Base-by-base conservation (phyloP, 2,329 filamentous ascomycete species). In the Paramyrothecium roridum region DNA sequence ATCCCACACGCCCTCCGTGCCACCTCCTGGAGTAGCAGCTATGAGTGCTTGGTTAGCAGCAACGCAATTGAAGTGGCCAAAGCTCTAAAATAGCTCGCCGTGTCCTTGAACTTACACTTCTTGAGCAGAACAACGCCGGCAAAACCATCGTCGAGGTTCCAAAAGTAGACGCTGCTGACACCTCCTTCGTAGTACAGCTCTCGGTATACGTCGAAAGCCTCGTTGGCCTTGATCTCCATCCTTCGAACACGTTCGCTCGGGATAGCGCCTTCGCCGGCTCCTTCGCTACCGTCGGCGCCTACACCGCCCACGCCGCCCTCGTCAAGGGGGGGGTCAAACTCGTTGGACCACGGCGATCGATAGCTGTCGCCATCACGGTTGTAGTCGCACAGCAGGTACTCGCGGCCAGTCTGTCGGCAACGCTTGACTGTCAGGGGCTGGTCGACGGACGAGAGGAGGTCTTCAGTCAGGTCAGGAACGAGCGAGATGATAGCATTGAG, bases 361-460 rank as follows among this genome's bases (percentile, higher is more conserved):
- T 96, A 96, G 76, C 90, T 96, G 78, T 97, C 93, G 59, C 95
- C 95, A 76, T 99, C 95, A 61, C 95, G 93, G 82, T 99, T 99
- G 83, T 99, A 99, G 83, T 99, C 95, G 81, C 95, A 99, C 68
- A 97, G 89, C 52, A 99, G 86, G 79, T 96, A 99, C 77, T 98
- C 95, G 64, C 93, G 90, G 65, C 92, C 91, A 33, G 91, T 89
- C 75, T 93, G 90, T 65, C 86, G 85, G 81, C 95, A 98, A 62
- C 90, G 89, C 65, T 89, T 87, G 60, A 96, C 84, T 57, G 89
- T 87, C 55, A 99, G 87, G 22, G 95, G 95, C 74, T 98, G 93
- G 76, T 99, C 95, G 65, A 99, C 95, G 22, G 93, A 96, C 62
- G 93, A 95, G 62, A 99, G 91, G 47, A 99, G 91, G 73, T 99